Conservation (phyloP, 345 rosid species). For the Camelina laxa region DNA sequence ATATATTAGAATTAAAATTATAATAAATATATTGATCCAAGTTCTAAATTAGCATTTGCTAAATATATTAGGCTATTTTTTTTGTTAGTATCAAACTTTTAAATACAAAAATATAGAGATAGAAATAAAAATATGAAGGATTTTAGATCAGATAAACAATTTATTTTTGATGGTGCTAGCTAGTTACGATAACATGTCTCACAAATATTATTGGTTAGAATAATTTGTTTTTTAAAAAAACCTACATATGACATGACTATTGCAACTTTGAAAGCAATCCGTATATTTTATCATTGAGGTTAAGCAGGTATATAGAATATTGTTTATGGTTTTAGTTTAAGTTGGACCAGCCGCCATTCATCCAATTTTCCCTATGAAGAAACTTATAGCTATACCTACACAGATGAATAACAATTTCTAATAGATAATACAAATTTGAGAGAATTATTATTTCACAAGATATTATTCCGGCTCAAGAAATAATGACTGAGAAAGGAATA, state of each 20-base stretch:
- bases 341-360: conserved; percentile 38
- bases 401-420: not conserved
- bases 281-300: conserved; percentile 21
- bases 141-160: not conserved
- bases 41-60: no score
- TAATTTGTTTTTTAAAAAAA: not conserved
- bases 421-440: not conserved
- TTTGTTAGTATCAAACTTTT: no score
- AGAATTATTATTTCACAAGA: conserved; percentile 9
- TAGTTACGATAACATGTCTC: not conserved
- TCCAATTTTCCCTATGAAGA: conserved; percentile 11
- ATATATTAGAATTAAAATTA: not conserved
- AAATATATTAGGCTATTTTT: no score
- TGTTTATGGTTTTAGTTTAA: not conserved
- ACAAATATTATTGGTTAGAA: not conserved
- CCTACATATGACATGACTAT: conserved; percentile 12
- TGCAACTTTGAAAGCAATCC: not conserved
- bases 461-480: conserved; percentile 18
- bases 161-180: not conserved
- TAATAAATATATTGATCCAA: no score
- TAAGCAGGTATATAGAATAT: not conserved
- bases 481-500: conserved; percentile 26
- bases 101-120: not conserved
- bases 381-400: no score
- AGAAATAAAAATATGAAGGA: not conserved